phyloP scores from a whole-genome alignment of 352 stramenopile genomes.

The Pseudoperonospora humuli region DNA sequence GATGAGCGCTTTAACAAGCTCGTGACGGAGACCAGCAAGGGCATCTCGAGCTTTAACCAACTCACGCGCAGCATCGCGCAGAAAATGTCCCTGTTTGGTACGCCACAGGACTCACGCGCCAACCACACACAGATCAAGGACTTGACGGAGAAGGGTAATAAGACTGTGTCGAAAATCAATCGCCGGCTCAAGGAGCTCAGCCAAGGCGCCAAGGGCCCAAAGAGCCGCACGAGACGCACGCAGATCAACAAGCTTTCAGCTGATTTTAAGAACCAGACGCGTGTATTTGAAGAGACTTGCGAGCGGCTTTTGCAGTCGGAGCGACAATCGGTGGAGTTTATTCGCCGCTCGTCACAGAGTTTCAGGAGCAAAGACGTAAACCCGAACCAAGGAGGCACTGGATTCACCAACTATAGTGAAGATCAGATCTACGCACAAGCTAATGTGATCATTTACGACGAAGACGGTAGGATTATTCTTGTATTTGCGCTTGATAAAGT shows the following conservation, averaged over 20 bases:
- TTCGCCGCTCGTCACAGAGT: conserved; percentile 68
- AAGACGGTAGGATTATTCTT: conserved; percentile 55
- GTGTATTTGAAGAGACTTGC: conserved; percentile 71
- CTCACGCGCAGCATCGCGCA: conserved; percentile 77
- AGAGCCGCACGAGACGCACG: conserved; percentile 48
- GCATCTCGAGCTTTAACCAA: conserved; percentile 83
- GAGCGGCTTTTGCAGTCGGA: conserved; percentile 58
- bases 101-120: conserved; percentile 71
- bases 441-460: conserved; percentile 77
- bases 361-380: conserved; percentile 38
- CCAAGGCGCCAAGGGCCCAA: conserved; percentile 33
- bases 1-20: conserved; percentile 71
- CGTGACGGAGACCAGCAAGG: conserved; percentile 74
- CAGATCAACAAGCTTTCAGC: conserved; percentile 73
- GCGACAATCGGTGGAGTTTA: conserved; percentile 67
- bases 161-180: conserved; percentile 73
- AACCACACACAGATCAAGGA: conserved; percentile 80
- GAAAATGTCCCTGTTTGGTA: conserved; percentile 83
- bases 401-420: conserved; percentile 79
- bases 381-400: conserved; percentile 19
- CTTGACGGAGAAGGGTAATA: conserved; percentile 78
- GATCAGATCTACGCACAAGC: conserved; percentile 85
- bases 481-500: neutral
- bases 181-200: conserved; percentile 70
- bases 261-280: conserved; percentile 80